These are phyloP conservation scores for Tarenaya hassleriana DNA, from an alignment of 345 rosid genomes.

Conservation along the genomic window DNA sequence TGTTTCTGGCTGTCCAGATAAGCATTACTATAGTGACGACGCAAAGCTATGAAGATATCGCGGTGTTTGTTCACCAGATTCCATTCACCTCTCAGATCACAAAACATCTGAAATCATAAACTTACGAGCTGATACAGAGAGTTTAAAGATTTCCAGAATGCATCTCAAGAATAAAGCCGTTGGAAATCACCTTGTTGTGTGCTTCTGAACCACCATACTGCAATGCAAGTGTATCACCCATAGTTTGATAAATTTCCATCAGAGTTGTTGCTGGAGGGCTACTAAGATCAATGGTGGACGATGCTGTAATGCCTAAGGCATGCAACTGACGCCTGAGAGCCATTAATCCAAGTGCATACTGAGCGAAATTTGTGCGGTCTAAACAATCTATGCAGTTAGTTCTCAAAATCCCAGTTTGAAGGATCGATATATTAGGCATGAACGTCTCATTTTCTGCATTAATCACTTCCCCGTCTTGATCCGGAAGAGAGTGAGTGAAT, in stretches of 20 bases:
- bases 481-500: conserved; percentile 13
- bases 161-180: not conserved
- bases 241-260: conserved; percentile 64
- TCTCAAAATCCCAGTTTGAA: conserved; percentile 78
- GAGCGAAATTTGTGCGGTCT: conserved; percentile 96
- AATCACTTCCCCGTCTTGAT: conserved; percentile 28
- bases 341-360: conserved; percentile 70
- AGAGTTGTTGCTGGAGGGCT: conserved; percentile 59
- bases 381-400: conserved; percentile 94
- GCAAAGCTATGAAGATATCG: conserved; percentile 20
- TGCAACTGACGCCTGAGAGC: conserved; percentile 70
- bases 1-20: conserved; percentile 24
- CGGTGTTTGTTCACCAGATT: conserved; percentile 24
- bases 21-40: conserved; percentile 27
- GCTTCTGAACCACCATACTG: conserved; percentile 98
- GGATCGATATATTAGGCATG: conserved; percentile 26
- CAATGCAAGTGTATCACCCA: conserved; percentile 83
- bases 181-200: conserved; percentile 66
- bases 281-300: conserved; percentile 48
- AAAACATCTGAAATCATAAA: conserved; percentile 24
- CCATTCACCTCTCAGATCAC: conserved; percentile 26
- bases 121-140: conserved; percentile 8
- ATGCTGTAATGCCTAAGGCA: conserved; percentile 46
- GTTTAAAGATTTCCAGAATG: conserved; percentile 5
- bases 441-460: conserved; percentile 23